These are phyloP conservation scores for Lasiodiplodia sp. DNA, from an alignment of 2,329 filamentous ascomycete genomes.

Conservation along the genomic window DNA sequence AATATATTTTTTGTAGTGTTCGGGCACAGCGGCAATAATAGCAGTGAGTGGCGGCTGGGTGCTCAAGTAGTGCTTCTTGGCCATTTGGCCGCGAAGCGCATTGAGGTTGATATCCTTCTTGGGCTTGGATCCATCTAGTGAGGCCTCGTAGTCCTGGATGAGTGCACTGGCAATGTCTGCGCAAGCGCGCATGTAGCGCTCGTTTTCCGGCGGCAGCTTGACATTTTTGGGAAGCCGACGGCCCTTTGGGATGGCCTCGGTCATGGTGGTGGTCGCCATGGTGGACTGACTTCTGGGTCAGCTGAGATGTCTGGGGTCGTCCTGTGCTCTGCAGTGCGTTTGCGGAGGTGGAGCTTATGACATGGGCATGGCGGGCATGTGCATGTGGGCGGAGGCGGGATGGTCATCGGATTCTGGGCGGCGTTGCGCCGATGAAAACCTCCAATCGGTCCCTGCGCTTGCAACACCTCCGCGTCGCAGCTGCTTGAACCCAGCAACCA, in stretches of 20 bases:
- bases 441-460: conserved; percentile 30
- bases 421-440: conserved; percentile 27
- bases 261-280: conserved; percentile 71
- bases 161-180: conserved; percentile 93
- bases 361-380: conserved; percentile 26
- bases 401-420: conserved; percentile 22
- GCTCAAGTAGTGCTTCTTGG: conserved; percentile 90
- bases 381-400: conserved; percentile 10
- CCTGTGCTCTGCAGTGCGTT: not conserved
- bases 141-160: conserved; percentile 90
- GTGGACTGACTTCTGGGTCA: conserved; percentile 36
- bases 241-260: conserved; percentile 53
- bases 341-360: conserved; percentile 26
- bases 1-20: conserved; percentile 99
- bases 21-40: conserved; percentile 97
- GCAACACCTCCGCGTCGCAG: conserved; percentile 29
- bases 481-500: conserved; percentile 21
- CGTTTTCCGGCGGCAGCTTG: conserved; percentile 88
- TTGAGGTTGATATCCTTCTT: conserved; percentile 94
- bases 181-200: conserved; percentile 91
- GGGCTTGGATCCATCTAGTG: conserved; percentile 74
- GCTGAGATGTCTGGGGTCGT: not conserved
- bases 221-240: conserved; percentile 70
- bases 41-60: conserved; percentile 91
- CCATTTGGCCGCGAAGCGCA: conserved; percentile 80